Percentiles rank a stretch among this genome's conserved stretches.
Evolutionary conservation across 192 early-diverging fungal genomes (phyloP).

Genomic region (Linnemannia hyalina): DNA sequence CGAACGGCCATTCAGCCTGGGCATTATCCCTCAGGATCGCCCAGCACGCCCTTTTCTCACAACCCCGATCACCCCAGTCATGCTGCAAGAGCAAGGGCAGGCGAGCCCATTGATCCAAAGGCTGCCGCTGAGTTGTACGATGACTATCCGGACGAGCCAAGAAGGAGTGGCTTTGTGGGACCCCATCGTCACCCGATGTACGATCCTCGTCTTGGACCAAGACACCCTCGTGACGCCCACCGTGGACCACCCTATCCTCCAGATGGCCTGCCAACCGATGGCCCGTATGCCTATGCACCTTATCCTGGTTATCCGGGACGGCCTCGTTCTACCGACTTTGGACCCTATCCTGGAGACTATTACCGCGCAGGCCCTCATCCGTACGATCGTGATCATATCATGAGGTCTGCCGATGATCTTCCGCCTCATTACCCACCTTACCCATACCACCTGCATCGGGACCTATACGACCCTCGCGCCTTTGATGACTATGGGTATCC

Average conservation of each 20-base stretch:
- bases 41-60: neutral
- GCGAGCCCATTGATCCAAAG: neutral
- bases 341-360: conserved; percentile 2
- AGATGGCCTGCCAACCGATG: conserved; percentile 3
- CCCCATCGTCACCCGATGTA: neutral
- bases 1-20: neutral
- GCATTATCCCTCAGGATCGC: neutral
- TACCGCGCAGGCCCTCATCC: conserved; percentile 13
- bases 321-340: conserved; percentile 4
- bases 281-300: neutral
- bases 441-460: neutral
- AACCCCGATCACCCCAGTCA: neutral
- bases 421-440: conserved; percentile 1
- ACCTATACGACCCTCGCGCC: neutral
- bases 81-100: neutral
- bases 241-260: neutral
- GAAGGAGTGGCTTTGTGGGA: neutral
- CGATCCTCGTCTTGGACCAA: conserved; percentile 6
- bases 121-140: neutral
- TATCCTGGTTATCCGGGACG: conserved; percentile 4
- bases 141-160: neutral
- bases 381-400: conserved; percentile 21
- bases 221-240: neutral
- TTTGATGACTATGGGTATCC: neutral
- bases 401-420: neutral